Conservation (phyloP, 1,139 yeast genomes). For the Suhomyces taliae region DNA sequence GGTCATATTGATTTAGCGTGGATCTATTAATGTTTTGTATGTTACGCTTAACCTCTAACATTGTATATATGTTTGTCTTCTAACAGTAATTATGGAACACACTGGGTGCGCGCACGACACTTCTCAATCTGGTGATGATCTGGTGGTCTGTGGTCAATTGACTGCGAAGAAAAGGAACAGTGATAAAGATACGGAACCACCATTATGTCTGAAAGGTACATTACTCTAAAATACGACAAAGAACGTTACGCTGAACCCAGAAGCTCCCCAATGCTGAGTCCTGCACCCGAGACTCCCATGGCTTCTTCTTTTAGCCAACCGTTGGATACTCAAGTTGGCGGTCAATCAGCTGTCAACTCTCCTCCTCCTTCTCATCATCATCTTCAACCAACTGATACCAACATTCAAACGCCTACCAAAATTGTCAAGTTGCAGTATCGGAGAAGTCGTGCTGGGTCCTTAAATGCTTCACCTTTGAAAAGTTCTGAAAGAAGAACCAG, state of each 20-base stretch:
- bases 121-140: neutral
- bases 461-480: constrained; percentile 7
- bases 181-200: neutral
- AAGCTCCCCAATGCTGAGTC: neutral
- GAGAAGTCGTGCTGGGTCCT: neutral
- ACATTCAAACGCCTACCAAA: constrained; percentile 4
- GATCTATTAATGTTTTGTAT: neutral
- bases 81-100: neutral
- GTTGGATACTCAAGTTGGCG: too few relatives aligned
- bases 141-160: neutral
- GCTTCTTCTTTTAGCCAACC: too few relatives aligned
- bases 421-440: constrained; percentile 9
- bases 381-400: neutral
- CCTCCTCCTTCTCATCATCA: neutral
- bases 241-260: constrained; percentile 1
- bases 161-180: constrained; percentile 7
- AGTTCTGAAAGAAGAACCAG: constrained; percentile 6
- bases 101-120: constrained; percentile 5
- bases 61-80: too few relatives aligned
- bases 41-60: too few relatives aligned
- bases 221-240: constrained; percentile 10
- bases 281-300: neutral
- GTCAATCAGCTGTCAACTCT: neutral
- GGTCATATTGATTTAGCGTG: constrained; percentile 26
- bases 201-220: constrained; percentile 3